Percentiles rank a stretch among this genome's conserved stretches.
phyloP scores from a whole-genome alignment of 2,329 filamentous ascomycete species.

The Fusarium zealandicum region DNA sequence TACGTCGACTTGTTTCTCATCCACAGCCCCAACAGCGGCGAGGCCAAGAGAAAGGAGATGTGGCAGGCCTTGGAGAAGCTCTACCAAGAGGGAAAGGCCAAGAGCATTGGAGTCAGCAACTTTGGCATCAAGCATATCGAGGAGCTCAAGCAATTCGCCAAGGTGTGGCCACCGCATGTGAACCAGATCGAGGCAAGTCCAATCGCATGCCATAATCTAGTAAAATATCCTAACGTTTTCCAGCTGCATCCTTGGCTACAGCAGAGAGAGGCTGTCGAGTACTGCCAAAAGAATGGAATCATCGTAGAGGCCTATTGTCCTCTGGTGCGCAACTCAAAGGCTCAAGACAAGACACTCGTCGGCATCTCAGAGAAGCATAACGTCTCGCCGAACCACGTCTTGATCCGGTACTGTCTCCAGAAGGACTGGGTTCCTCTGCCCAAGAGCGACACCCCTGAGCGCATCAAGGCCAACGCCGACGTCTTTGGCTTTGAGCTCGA shows the following conservation, averaged over 20 bases:
- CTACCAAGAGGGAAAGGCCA: conserved; percentile 64
- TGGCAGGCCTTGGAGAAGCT: conserved; percentile 72
- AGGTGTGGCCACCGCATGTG: conserved; percentile 70
- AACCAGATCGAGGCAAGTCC: conserved; percentile 72
- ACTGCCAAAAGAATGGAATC: conserved; percentile 81
- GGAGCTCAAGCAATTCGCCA: conserved; percentile 68
- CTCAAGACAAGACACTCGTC: conserved; percentile 62
- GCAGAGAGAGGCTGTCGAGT: conserved; percentile 45
- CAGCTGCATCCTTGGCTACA: conserved; percentile 75
- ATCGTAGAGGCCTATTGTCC: conserved; percentile 48
- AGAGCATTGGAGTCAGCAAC: conserved; percentile 75
- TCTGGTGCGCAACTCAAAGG: conserved; percentile 43
- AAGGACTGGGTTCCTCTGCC: conserved; percentile 72
- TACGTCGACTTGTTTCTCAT: conserved; percentile 76
- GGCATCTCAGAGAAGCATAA: conserved; percentile 64
- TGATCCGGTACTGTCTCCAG: conserved; percentile 73
- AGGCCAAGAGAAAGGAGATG: conserved; percentile 63
- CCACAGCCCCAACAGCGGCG: conserved; percentile 66
- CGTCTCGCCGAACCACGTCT: conserved; percentile 66
- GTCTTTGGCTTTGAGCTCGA: conserved; percentile 66
- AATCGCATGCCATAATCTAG: neutral
- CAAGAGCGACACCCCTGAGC: conserved; percentile 66
- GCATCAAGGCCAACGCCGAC: conserved; percentile 66
- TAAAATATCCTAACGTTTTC: conserved; percentile 54
- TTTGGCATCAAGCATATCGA: conserved; percentile 73